A percentile compares a stretch with the other conserved stretches of the same genome.
Conservation (phyloP, 2,329 filamentous ascomycete genomes). For the Pseudophaeomoniella oleicola region DNA sequence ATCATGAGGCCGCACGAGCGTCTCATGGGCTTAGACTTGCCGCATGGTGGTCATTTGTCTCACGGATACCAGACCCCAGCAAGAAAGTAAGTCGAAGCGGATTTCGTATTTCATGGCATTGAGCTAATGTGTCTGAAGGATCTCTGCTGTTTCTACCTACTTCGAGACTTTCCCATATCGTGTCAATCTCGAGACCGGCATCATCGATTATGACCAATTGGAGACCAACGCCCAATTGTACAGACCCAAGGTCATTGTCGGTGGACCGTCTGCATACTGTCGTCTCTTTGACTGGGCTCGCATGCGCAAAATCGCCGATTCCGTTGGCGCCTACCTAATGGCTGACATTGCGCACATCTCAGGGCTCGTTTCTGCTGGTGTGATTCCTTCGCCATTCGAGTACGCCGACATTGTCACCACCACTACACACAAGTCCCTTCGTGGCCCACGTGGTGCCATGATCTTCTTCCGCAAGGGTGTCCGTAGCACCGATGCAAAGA, state of each 20-base stretch:
- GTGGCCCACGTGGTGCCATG: conserved; percentile 95
- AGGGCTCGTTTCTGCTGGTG: conserved; percentile 79
- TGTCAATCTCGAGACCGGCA: conserved; percentile 59
- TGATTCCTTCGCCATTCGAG: conserved; percentile 85
- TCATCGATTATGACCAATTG: conserved; percentile 93
- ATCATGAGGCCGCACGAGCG: conserved; percentile 91
- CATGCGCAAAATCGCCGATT: conserved; percentile 92
- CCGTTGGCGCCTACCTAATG: conserved; percentile 83
- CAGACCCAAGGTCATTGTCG: conserved; percentile 90
- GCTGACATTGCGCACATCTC: conserved; percentile 99
- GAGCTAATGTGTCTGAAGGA: conserved; percentile 23
- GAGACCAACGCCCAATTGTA: conserved; percentile 83
- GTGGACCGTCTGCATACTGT: conserved; percentile 96
- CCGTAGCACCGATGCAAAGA: conserved; percentile 77
- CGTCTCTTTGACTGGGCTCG: conserved; percentile 91
- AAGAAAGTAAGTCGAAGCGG: conserved; percentile 45
- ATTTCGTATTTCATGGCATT: background rate
- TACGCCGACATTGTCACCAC: conserved; percentile 95
- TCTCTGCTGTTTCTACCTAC: conserved; percentile 95
- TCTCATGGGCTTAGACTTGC: conserved; percentile 90
- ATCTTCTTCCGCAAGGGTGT: conserved; percentile 99
- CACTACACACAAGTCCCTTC: conserved; percentile 97
- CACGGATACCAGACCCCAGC: conserved; percentile 96
- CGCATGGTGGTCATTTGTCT: conserved; percentile 85
- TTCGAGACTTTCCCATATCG: conserved; percentile 98